phyloP scores from a whole-genome alignment of 495 filamentous ascomycete species.

The Parathielavia hyrcaniae region DNA sequence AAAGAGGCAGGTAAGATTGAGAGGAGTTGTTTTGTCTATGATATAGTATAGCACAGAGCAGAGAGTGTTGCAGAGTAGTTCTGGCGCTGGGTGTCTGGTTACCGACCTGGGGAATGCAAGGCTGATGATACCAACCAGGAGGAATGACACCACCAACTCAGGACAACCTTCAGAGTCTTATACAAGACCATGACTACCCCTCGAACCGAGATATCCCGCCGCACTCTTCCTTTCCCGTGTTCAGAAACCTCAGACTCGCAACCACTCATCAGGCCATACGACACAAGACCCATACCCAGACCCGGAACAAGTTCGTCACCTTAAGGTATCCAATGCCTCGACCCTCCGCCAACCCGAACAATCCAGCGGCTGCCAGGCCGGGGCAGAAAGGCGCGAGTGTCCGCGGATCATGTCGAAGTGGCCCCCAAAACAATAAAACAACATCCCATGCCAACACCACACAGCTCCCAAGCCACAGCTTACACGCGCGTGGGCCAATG shows the following conservation, averaged over 20 bases:
- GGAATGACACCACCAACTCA: not conserved
- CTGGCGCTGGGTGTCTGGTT: not conserved
- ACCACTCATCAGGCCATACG: not conserved
- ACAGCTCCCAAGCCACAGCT: not conserved
- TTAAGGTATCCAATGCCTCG: not conserved
- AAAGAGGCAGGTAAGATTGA: not conserved
- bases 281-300: not conserved
- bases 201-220: constrained; percentile 6
- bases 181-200: constrained; percentile 3
- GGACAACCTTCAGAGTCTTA: constrained; percentile 14
- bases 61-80: not conserved
- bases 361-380: no score
- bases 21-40: constrained; percentile 4
- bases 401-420: no score
- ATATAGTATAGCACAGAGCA: not conserved
- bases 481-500: not conserved
- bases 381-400: no score
- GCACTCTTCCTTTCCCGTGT: not conserved
- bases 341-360: not conserved
- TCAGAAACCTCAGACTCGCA: not conserved
- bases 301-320: not conserved
- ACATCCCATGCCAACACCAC: no score
- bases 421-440: no score
- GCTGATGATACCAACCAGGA: constrained; percentile 14
- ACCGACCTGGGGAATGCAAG: constrained; percentile 3